phyloP scores from a whole-genome alignment of 1,284 basidiomycete genomes.

The Tilletia horrida region DNA sequence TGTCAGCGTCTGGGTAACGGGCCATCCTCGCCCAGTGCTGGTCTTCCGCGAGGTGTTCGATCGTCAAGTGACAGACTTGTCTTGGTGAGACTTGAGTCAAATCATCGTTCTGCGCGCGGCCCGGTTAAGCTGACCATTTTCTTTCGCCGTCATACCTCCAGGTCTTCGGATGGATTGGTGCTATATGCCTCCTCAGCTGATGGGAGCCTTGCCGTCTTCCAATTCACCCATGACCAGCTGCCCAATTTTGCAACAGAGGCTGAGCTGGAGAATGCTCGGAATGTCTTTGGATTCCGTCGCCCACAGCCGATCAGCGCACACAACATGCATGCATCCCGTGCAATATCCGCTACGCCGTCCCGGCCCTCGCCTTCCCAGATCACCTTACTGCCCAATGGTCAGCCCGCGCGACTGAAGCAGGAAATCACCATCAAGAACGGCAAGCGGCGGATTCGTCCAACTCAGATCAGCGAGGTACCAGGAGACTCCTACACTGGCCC shows the following conservation, averaged over 20 bases:
- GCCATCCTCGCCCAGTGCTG: constrained; percentile 82
- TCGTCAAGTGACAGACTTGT: constrained; percentile 88
- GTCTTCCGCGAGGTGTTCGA: constrained; percentile 93
- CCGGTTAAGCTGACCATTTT: neutral
- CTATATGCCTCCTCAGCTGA: constrained; percentile 94
- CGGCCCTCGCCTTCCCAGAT: neutral
- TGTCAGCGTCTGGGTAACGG: constrained; percentile 40
- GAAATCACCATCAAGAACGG: constrained; percentile 57
- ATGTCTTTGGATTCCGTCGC: constrained; percentile 31
- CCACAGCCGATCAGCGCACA: constrained; percentile 18
- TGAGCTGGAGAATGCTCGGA: constrained; percentile 54
- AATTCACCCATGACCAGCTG: constrained; percentile 74
- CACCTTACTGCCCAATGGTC: neutral
- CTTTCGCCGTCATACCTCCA: neutral
- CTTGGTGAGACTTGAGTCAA: constrained; percentile 65
- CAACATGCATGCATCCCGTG: neutral
- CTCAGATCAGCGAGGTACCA: constrained; percentile 34
- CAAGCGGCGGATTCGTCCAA: constrained; percentile 68
- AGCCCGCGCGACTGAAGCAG: constrained; percentile 43
- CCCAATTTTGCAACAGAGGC: constrained; percentile 74
- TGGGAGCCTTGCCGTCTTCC: constrained; percentile 83
- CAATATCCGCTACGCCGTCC: constrained; percentile 29
- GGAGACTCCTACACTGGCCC: neutral
- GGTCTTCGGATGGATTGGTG: constrained; percentile 70
- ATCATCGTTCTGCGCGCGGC: neutral